Base-by-base conservation (phyloP, 2,329 filamentous ascomycete species). In the Bipolaris zeicola region DNA sequence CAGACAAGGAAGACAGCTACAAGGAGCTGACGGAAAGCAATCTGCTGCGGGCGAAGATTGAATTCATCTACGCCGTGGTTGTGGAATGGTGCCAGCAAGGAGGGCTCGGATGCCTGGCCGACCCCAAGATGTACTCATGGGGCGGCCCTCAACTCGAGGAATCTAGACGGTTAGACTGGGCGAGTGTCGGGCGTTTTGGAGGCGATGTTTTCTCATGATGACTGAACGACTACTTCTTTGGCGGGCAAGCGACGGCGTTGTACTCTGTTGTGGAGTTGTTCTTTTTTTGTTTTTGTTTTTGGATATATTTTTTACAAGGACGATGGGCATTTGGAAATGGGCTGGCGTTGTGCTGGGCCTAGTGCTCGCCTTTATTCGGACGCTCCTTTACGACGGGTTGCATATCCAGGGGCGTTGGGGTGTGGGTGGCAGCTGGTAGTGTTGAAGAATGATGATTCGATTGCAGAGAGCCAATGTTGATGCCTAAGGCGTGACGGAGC, bases 11-110 rank as follows among this genome's bases (percentile, higher is more conserved):
- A 67, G 87, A 71, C 81, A 83, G 64, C 26, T 72, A 74, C 57
- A 71, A 69, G 53, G 85, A 91, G 53, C 88, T 76, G 13, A 75
- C 90, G 0, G 82, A 84, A 18, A 87, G 88, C 38, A 94, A 94
- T 72, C 85, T 88, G 62, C 85, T 94, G 70, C 85, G 87, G 33
- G 82, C 81, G 65, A 94, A 94, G 79, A 83, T 94, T 55, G 83
- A 87, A 57, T 93, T 93, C 70, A 85, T 93, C 66, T 82, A 83
- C 63, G 77, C 82, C 49, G 83, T 91, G 14, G 82, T 92, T 10
- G 83, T 83, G 61, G 88, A 91, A 72, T 94, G 90, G 90, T 84
- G 87, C 11, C 68, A 72, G 52, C 88, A 89, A 65, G 87, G 86
- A 3, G 90, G 90, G 1, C 76, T 93, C 31, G 90, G 90, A 2